These are phyloP conservation scores for Forsythia viridissima DNA, from an alignment of 257 asterid genomes.

Conservation along the genomic window DNA sequence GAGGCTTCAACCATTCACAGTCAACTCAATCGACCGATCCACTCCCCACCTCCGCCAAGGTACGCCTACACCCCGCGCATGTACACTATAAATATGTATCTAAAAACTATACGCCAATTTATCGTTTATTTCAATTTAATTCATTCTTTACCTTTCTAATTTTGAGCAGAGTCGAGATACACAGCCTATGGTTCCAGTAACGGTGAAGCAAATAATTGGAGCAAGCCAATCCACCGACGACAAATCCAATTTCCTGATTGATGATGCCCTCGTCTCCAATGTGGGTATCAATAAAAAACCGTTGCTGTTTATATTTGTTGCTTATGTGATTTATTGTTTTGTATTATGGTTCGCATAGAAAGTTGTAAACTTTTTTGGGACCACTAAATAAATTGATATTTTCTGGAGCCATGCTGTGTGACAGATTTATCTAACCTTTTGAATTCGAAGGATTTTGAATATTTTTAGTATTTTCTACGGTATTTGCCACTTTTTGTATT, in stretches of 20 bases:
- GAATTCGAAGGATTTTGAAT: neutral
- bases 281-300: slow-evolving; percentile 33
- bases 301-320: neutral
- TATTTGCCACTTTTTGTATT: neutral
- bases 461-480: neutral
- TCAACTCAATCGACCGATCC: slow-evolving; percentile 36
- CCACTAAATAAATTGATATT: neutral
- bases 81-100: neutral
- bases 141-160: neutral
- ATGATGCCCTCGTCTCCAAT: slow-evolving; percentile 60
- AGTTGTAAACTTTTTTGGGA: neutral
- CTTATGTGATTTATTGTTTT: neutral
- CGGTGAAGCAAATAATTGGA: slow-evolving; percentile 73
- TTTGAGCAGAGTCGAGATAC: slow-evolving; percentile 58
- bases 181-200: slow-evolving; percentile 69
- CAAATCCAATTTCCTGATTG: slow-evolving; percentile 54
- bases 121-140: neutral
- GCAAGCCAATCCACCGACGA: slow-evolving; percentile 56
- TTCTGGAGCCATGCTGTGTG: neutral
- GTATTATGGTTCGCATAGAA: slow-evolving; percentile 1
- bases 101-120: neutral
- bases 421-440: neutral
- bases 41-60: slow-evolving; percentile 65
- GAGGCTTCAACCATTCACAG: slow-evolving; percentile 53
- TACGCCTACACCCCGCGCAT: slow-evolving; percentile 8